Percentiles rank a stretch among this genome's conserved stretches.
These are phyloP conservation scores for Begonia loranthoides DNA, from an alignment of 306 rosid species.

Conservation along the genomic window DNA sequence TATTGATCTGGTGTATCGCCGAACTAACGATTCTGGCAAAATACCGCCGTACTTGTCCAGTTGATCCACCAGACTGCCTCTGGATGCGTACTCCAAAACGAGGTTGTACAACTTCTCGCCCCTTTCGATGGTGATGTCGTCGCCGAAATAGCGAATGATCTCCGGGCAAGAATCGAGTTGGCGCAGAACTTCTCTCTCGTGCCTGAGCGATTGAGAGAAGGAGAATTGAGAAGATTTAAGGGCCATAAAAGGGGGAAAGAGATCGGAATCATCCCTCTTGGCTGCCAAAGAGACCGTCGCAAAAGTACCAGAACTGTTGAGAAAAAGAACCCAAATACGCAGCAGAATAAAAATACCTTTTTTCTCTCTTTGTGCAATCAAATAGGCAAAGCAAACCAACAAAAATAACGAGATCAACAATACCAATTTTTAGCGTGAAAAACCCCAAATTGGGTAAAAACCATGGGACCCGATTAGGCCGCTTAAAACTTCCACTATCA, in stretches of 20 bases:
- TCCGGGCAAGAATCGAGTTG: constrained; percentile 25
- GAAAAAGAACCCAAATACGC: too few relatives aligned
- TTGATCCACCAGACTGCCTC: constrained; percentile 41
- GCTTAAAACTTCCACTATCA: too few relatives aligned
- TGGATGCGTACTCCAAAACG: constrained; percentile 48
- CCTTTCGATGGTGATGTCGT: constrained; percentile 22
- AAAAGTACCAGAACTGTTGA: too few relatives aligned
- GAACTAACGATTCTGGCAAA: constrained; percentile 29
- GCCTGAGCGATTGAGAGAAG: constrained; percentile 20
- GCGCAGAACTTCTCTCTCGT: constrained; percentile 40
- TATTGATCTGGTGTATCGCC: constrained; percentile 27
- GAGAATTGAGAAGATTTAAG: constrained; percentile 31
- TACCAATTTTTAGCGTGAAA: too few relatives aligned
- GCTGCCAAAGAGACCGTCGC: constrained; percentile 7
- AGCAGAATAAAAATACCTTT: too few relatives aligned
- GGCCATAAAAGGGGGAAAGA: constrained; percentile 22
- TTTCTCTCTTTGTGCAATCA: too few relatives aligned
- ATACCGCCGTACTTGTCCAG: constrained; percentile 27
- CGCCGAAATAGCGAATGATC: constrained; percentile 32
- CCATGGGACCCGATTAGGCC: too few relatives aligned
- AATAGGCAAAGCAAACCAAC: too few relatives aligned
- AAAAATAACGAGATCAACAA: too few relatives aligned
- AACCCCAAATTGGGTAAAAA: too few relatives aligned
- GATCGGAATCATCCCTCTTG: neutral
- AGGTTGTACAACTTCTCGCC: constrained; percentile 24